phyloP scores from a whole-genome alignment of 2,329 filamentous ascomycete species.

The Phyllosticta capitalensis region DNA sequence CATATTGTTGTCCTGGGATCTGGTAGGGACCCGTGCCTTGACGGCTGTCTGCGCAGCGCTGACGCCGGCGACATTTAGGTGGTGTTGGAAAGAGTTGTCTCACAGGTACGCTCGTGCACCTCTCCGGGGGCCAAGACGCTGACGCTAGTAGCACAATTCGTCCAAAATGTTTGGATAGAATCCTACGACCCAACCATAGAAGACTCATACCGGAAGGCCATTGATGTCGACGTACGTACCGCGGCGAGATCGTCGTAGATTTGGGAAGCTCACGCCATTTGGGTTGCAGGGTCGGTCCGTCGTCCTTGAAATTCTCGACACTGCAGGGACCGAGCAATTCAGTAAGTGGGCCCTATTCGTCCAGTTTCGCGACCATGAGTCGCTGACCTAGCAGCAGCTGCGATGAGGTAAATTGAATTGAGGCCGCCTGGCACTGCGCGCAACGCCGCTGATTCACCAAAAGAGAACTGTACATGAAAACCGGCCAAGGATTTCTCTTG shows the following conservation, averaged over 20 bases:
- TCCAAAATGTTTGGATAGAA: constrained; percentile 91
- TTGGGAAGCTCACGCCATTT: constrained; percentile 9
- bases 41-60: constrained; percentile 12
- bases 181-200: constrained; percentile 55
- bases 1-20: constrained; percentile 35
- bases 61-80: constrained; percentile 40
- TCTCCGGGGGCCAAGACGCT: constrained; percentile 5
- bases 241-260: neutral
- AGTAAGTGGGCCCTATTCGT: constrained; percentile 48
- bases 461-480: constrained; percentile 85
- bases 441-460: constrained; percentile 4
- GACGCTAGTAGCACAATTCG: constrained; percentile 59
- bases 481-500: constrained; percentile 81
- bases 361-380: neutral
- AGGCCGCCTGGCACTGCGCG: constrained; percentile 1
- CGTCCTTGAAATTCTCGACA: constrained; percentile 84
- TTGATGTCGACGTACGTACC: constrained; percentile 69
- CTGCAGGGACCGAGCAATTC: constrained; percentile 85
- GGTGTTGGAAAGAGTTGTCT: constrained; percentile 89
- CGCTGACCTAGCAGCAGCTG: constrained; percentile 31
- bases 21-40: constrained; percentile 21
- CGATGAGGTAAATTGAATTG: constrained; percentile 42
- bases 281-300: constrained; percentile 66
- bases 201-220: constrained; percentile 51
- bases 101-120: constrained; percentile 53